Evolutionary conservation across 345 rosid genomes (phyloP), one percentile per base, ranked within the genome.

Genomic region (Gynandropsis gynandra): DNA sequence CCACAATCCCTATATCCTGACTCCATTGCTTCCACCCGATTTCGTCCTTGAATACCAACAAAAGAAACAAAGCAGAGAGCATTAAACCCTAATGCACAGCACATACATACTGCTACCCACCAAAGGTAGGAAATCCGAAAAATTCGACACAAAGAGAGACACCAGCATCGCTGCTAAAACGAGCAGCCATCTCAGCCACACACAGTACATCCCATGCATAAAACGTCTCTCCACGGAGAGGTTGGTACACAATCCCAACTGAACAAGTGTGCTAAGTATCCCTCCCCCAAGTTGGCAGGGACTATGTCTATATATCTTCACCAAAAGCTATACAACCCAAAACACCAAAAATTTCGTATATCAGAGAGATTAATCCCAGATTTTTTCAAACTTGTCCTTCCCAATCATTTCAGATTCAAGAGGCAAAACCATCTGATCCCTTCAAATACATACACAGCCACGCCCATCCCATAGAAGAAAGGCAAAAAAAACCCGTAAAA

Each of bases 71-170:
- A 9, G 92, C 66, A 4, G 95, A 96, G 72, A 90, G 67, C 58
- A 87, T n/a, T 76, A 50, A 87, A 90, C 16, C 80, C 96, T 61
- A 90, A 64, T 16, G 74, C 76, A 42, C 92, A 82, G 58, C 98
- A n/a, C n/a, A n/a, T n/a, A 90, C 12, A 83, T 72, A 51, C 98
- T 87, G 61, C 89, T 90, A 1, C 98, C 98, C 4, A 87, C 92
- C 72, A 83, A 56, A 10, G 96, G 78, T 72, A 87, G 61, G 74
- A 90, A 87, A 59, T 90, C 96, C 0, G 92, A 72, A 24, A 90
- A 90, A 61, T 84, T 90, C 1, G 96, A 95, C 27, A 87, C 95
- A 18, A 74, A 68, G 34, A 90, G 55, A 44, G 96, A 85, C 52
- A 80, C 74, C 71, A 74, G 52, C 41, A 76, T 76, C 29, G 82